phyloP scores from a whole-genome alignment of 2,329 filamentous ascomycete species.

The Colletotrichum sp. region DNA sequence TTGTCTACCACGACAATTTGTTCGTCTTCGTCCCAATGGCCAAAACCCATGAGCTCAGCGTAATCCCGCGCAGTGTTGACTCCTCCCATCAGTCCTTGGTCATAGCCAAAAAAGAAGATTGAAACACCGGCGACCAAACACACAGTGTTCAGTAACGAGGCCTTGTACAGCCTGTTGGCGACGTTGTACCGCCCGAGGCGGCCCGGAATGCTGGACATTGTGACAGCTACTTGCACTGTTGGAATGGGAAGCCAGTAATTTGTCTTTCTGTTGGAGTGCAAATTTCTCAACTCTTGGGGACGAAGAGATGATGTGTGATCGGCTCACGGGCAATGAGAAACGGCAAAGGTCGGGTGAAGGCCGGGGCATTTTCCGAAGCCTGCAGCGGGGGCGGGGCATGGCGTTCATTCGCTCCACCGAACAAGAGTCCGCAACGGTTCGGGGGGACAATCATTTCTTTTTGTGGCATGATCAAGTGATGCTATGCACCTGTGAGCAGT shows the following conservation, averaged over 20 bases:
- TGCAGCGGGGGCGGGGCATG: not conserved
- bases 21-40: conserved; percentile 57
- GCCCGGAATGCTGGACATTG: not conserved
- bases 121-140: conserved; percentile 68
- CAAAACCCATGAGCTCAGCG: conserved; percentile 68
- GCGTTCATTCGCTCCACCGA: not conserved
- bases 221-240: not conserved
- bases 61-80: conserved; percentile 72
- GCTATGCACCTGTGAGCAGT: not conserved
- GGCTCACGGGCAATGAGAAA: not conserved
- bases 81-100: conserved; percentile 65
- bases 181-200: conserved; percentile 30
- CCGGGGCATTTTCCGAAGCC: not conserved
- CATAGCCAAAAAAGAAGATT: conserved; percentile 72
- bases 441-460: not conserved
- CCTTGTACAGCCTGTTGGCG: conserved; percentile 59
- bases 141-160: conserved; percentile 61
- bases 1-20: conserved; percentile 54
- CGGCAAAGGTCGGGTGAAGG: not conserved
- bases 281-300: not conserved
- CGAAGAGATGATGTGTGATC: not conserved
- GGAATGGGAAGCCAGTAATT: not conserved
- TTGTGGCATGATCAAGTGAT: not conserved
- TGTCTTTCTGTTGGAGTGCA: not conserved
- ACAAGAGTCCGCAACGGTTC: not conserved